phyloP scores from a whole-genome alignment of 2,329 filamentous ascomycete species.

The Penicillium digitatum region DNA sequence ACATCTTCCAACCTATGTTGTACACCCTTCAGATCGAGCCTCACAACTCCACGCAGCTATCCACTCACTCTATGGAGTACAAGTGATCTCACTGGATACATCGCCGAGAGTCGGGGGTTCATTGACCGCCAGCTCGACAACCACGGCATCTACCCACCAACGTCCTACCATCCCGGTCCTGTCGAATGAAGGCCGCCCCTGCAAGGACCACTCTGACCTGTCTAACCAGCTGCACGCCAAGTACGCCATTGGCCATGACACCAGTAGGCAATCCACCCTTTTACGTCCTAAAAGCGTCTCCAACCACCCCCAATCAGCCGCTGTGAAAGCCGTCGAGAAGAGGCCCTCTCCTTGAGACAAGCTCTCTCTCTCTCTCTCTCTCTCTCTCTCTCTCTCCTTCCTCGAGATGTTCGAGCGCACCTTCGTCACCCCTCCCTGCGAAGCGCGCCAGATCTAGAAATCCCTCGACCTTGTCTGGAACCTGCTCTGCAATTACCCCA shows the following conservation, averaged over 20 bases:
- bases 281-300: no score
- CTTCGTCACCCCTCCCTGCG: constrained; percentile 88
- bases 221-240: constrained; percentile 99
- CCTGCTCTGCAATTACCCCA: constrained; percentile 92
- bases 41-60: neutral
- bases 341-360: constrained; percentile 91
- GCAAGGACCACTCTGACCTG: constrained; percentile 95
- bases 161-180: constrained; percentile 92
- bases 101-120: constrained; percentile 98
- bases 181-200: constrained; percentile 99
- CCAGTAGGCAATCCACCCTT: constrained; percentile 44
- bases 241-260: constrained; percentile 97
- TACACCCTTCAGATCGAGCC: no score
- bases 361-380: no score
- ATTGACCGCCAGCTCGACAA: constrained; percentile 91
- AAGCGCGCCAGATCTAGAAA: constrained; percentile 85
- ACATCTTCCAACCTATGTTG: no score
- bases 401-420: constrained; percentile 96
- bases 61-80: constrained; percentile 98
- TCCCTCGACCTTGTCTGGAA: constrained; percentile 96
- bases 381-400: no score
- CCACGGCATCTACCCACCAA: constrained; percentile 98
- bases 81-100: constrained; percentile 97
- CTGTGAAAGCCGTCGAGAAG: constrained; percentile 99
- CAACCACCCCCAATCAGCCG: no score